phyloP scores from a whole-genome alignment of 208 protist species.

The Angomonas deanei region DNA sequence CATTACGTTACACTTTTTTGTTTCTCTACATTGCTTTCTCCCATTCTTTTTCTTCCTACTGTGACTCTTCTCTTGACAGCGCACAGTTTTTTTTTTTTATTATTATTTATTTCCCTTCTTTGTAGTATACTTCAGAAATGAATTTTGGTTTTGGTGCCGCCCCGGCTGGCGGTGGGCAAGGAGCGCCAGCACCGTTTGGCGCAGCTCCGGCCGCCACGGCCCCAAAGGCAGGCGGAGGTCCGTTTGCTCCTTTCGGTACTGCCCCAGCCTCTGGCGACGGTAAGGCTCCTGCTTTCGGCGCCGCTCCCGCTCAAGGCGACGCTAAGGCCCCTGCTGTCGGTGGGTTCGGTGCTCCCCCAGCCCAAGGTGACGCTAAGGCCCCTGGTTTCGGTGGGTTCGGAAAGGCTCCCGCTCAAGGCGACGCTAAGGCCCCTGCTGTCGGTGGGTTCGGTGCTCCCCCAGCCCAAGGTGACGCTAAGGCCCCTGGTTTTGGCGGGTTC shows the following conservation, averaged over 20 bases:
- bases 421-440: neutral
- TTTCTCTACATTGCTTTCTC: neutral
- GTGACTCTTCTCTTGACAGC: neutral
- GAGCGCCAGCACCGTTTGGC: neutral
- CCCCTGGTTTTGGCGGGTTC: neutral
- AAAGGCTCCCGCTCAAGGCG: neutral
- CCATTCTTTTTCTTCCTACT: constrained; percentile 10
- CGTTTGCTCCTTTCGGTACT: neutral
- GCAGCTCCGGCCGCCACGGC: neutral
- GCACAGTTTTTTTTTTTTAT: neutral
- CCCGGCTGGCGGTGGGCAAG: neutral
- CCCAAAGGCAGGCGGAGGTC: neutral
- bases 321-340: neutral
- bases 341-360: neutral
- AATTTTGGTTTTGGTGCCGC: neutral
- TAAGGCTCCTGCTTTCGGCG: neutral
- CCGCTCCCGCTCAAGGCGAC: neutral
- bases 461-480: neutral
- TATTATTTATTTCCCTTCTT: neutral
- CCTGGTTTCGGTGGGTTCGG: neutral
- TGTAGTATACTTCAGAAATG: neutral
- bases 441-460: constrained; percentile 1
- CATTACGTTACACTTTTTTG: neutral
- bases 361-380: neutral
- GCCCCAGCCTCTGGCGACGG: neutral